Evolutionary conservation across 2,329 filamentous ascomycete genomes (phyloP).

Genomic region (Aspergillus candidus): DNA sequence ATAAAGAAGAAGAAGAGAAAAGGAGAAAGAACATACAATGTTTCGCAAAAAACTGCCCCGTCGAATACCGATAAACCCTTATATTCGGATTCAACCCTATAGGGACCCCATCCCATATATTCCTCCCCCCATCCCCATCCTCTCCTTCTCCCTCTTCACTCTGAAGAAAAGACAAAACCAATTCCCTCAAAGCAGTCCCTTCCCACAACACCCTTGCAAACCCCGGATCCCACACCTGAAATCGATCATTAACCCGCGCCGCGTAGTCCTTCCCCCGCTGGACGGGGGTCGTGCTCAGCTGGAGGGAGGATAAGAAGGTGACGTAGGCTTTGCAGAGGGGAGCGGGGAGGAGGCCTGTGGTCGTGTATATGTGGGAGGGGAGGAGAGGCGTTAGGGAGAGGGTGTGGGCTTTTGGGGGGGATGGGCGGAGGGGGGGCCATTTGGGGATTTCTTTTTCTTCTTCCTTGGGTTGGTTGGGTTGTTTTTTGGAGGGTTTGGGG

Average conservation of each 20-base stretch:
- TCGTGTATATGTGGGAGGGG: conserved; percentile 63
- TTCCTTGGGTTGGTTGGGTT: conserved; percentile 14
- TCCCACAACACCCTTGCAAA: conserved; percentile 76
- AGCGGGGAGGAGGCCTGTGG: conserved; percentile 68
- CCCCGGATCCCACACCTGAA: conserved; percentile 66
- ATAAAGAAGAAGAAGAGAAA: conserved; percentile 1
- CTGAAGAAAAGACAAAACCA: conserved; percentile 38
- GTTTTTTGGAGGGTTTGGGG: conserved; percentile 12
- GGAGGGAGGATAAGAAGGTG: conserved; percentile 63
- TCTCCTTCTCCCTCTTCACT: conserved; percentile 19
- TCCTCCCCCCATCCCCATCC: conserved; percentile 19
- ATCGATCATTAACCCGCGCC: conserved; percentile 81
- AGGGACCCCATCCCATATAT: conserved; percentile 70
- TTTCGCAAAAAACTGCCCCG: conserved; percentile 85
- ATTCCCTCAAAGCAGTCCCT: conserved; percentile 65
- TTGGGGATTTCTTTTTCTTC: conserved; percentile 37
- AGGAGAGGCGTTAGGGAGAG: conserved; percentile 55
- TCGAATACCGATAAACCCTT: conserved; percentile 76
- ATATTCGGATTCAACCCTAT: conserved; percentile 87
- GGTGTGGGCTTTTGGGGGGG: conserved; percentile 56
- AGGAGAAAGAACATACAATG: conserved; percentile 61
- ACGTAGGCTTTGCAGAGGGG: conserved; percentile 71
- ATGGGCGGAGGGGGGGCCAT: conserved; percentile 68
- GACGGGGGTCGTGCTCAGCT: conserved; percentile 69
- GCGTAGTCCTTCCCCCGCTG: conserved; percentile 75